phyloP scores from a whole-genome alignment of 1,139 yeast species.

The Suhomyces taliae region DNA sequence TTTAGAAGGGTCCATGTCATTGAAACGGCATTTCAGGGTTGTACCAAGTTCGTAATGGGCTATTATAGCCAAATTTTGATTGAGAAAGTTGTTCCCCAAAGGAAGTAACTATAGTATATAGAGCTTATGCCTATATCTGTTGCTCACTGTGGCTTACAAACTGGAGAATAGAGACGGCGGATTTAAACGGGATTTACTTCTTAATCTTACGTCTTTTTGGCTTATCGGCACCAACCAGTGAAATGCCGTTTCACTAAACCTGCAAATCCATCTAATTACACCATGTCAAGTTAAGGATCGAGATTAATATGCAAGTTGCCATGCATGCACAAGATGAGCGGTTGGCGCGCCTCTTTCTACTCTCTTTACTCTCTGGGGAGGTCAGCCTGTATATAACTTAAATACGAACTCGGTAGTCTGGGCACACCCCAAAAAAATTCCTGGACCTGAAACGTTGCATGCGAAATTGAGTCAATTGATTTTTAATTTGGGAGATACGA shows the following conservation, averaged over 20 bases:
- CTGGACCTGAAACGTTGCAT: constrained; percentile 4
- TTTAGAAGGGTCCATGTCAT: background rate
- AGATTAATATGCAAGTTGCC: constrained; percentile 9
- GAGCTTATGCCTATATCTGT: no score
- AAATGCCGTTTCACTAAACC: constrained; percentile 6
- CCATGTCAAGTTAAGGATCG: constrained; percentile 13
- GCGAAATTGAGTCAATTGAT: background rate
- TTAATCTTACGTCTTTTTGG: background rate
- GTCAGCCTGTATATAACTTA: background rate
- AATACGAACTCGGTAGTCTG: constrained; percentile 3
- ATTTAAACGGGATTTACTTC: background rate
- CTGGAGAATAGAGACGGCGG: background rate
- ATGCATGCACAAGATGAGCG: constrained; percentile 6
- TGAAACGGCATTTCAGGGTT: background rate
- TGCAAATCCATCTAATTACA: constrained; percentile 5
- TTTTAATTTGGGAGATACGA: background rate
- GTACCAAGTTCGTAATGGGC: no score
- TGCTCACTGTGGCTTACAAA: background rate
- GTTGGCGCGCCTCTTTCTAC: background rate
- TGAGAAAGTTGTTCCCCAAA: no score
- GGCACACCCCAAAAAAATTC: background rate
- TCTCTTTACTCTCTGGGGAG: background rate
- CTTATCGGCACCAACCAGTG: background rate
- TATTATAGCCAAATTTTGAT: no score
- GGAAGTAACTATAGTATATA: no score